Base-by-base conservation (phyloP, 2,329 filamentous ascomycete genomes). In the Ceratocystis lukuohia region DNA sequence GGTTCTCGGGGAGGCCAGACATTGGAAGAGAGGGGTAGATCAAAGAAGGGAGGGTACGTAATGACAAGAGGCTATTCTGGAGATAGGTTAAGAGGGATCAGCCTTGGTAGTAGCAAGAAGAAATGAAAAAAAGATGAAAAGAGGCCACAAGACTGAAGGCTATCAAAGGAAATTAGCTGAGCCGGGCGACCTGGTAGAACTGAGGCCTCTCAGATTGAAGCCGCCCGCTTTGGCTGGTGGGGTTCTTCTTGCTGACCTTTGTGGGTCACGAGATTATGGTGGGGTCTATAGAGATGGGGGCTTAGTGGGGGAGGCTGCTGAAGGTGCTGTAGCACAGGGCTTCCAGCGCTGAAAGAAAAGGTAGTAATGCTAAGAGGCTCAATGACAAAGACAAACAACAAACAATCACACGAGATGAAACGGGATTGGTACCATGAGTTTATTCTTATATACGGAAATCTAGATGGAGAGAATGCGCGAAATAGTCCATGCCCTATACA, bases 1-100 rank as follows among this genome's bases (percentile, higher is more conserved):
- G 65, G n/a, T 66, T 62, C 30, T 62, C 67, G 12, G 64, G 48
- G 50, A 70, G 61, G 46, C 30, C 64, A 41, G 67, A 45, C 67
- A 68, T 68, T 37, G 25, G 17, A 25, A 28, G 22, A 30, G 12
- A 57, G 12, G 25, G 37, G 37, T 12, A 41, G 37, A 4, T 22
- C 17, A 8, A 25, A 17, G 8, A 33, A 12, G 48, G 10, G 53
- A 30, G 30, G 17, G 25, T 33, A 12, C 28, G 62, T 10, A 48
- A 53, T 28, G 6, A 25, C 1, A 56, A 56, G 30, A 20, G 61
- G 28, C 8, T 15, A 41, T 6, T 56, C 28, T 15, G 4, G n/a
- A 53, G 48, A 53, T 5, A 53, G 12, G 48, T 10, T 25, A 3
- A 25, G 7, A 48, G 46, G 37, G 4, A n/a, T 48, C 46, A 48